Percentiles rank a stretch among this genome's conserved stretches.
These are phyloP conservation scores for Hericium coralloides DNA, from an alignment of 768 basidiomycete species.

Conservation along the genomic window DNA sequence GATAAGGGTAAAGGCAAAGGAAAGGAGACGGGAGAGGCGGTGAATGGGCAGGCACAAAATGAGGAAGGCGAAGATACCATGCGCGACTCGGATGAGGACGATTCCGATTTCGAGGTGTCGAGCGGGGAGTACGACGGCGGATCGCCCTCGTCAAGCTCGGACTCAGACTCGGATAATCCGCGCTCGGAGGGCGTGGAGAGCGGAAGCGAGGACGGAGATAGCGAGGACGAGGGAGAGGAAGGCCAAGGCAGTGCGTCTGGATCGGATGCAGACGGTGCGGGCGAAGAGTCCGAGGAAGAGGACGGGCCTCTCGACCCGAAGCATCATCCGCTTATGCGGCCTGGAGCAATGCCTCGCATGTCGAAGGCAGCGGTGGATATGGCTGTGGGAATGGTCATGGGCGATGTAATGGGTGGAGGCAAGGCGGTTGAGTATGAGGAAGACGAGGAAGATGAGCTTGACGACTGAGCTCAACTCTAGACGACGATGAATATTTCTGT, in stretches of 20 bases:
- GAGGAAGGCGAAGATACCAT: constrained; percentile 2
- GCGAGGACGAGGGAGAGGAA: constrained; percentile 22
- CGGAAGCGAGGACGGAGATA: constrained; percentile 18
- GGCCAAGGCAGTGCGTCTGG: constrained; percentile 18
- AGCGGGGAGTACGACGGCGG: neutral
- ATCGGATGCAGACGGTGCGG: constrained; percentile 23
- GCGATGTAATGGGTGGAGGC: constrained; percentile 5
- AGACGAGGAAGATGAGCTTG: constrained; percentile 13
- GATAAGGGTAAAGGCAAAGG: neutral
- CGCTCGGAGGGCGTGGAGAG: constrained; percentile 7
- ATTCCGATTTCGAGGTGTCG: constrained; percentile 5
- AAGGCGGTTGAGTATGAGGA: neutral
- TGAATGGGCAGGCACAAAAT: neutral
- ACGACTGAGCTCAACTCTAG: constrained; percentile 2
- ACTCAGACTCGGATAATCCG: constrained; percentile 2
- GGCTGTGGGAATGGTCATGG: constrained; percentile 10
- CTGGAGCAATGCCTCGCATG: constrained; percentile 9
- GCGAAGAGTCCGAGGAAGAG: constrained; percentile 29
- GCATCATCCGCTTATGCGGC: constrained; percentile 31
- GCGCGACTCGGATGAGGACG: constrained; percentile 15
- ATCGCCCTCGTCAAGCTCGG: constrained; percentile 14
- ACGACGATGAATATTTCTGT: no score
- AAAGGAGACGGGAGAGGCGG: constrained; percentile 1
- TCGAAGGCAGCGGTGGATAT: constrained; percentile 11
- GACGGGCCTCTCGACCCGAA: constrained; percentile 41